These are phyloP conservation scores for Byssochlamys sp. DNA, from an alignment of 2,329 filamentous ascomycete species.

Conservation along the genomic window DNA sequence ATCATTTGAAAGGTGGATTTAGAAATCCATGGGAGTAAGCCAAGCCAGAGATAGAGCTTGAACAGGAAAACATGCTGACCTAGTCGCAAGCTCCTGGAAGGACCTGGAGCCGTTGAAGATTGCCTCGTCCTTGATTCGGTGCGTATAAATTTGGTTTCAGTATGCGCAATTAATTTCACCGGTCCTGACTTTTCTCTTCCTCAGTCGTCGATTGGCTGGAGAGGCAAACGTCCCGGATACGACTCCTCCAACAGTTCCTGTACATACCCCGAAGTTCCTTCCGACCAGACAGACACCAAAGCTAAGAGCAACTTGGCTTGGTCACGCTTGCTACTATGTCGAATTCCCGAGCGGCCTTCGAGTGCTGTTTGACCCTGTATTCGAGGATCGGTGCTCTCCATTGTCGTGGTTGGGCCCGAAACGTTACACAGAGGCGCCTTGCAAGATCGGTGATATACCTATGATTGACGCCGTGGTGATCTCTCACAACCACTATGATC, in stretches of 20 bases:
- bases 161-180: not conserved
- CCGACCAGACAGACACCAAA: constrained; percentile 47
- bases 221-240: constrained; percentile 51
- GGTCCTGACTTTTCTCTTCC: not conserved
- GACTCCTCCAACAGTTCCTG: constrained; percentile 54
- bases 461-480: constrained; percentile 54
- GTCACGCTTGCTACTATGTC: constrained; percentile 86
- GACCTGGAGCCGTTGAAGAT: not conserved
- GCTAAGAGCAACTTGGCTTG: constrained; percentile 84
- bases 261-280: constrained; percentile 60
- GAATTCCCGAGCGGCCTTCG: constrained; percentile 80
- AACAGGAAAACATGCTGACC: not conserved
- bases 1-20: constrained; percentile 32
- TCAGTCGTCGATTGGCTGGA: constrained; percentile 39
- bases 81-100: not conserved
- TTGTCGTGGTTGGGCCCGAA: constrained; percentile 61
- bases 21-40: constrained; percentile 38
- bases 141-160: not conserved
- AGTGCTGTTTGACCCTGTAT: constrained; percentile 87
- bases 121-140: constrained; percentile 4
- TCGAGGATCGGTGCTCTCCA: constrained; percentile 77
- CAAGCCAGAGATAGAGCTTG: not conserved
- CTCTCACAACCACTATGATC: constrained; percentile 87
- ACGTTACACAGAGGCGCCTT: constrained; percentile 68
- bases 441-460: constrained; percentile 67